Base-by-base conservation (phyloP, 805 yeast species). In the Nakazawaea sp. region DNA sequence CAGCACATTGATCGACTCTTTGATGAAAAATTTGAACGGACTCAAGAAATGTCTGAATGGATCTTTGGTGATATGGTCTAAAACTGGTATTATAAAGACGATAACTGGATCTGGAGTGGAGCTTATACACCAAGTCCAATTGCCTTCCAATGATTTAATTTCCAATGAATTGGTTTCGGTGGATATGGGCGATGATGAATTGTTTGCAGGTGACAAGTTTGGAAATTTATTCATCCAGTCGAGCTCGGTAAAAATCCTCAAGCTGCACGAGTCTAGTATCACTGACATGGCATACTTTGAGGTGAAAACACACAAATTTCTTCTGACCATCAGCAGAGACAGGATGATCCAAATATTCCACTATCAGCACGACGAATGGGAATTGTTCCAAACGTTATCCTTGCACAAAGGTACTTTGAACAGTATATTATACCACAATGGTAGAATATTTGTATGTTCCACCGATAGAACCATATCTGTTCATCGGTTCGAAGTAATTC, bases 401-500 rank as follows among this genome's bases (percentile, higher is more conserved):
- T 58, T 67, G 5, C 85, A 76, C 46, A 72, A 68, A 36, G 82
- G 76, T 0, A 76, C 71, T 47, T 51, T 78, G 10, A 36, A 66
- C 8, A 62, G 64, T 21, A 47, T 75, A 2, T 40, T 52, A 3
- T 59, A 55, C 30, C 38, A 49, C 21, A 55, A 58, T 12, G 45
- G 49, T 4, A 49, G 55, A 36, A 48, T 79, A 3, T 65, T 63
- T 38, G 76, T 75, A 2, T 68, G 79, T 32, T 78, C 87, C 0
- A 64, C 78, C 1, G 87, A 81, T 52, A 56, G 86, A 42, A 71
- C 80, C 0, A 50, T 80, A 0, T 68, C 82, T 0, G 52, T 78
- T 4, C 83, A 78, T 52, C 59, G 54, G 32, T 21, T 21, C 7
- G 24, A 21, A 21, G 24, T 21, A 8, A 10, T n/a, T n/a, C n/a